These are phyloP conservation scores for Penicillium sp. DNA, from an alignment of 2,329 filamentous ascomycete species.

Conservation along the genomic window DNA sequence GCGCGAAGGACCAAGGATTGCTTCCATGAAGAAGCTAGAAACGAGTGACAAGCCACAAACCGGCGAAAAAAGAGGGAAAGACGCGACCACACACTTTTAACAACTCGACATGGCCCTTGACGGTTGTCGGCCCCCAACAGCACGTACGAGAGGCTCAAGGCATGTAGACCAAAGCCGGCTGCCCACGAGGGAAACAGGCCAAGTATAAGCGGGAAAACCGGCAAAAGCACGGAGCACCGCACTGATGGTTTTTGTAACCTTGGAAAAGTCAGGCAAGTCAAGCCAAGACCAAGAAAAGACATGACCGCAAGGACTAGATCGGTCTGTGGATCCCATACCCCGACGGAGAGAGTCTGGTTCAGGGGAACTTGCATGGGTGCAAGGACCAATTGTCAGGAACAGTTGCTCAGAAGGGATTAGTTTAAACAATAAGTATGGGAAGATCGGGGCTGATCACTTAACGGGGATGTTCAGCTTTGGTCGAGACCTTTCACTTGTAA, in stretches of 20 bases:
- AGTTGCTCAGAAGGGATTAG: background rate
- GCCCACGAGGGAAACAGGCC: background rate
- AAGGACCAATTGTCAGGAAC: slow-evolving; percentile 1
- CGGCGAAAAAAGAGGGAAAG: slow-evolving; percentile 8
- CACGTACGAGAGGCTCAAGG: background rate
- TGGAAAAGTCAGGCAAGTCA: background rate
- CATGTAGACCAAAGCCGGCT: background rate
- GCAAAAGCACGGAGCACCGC: slow-evolving; percentile 7
- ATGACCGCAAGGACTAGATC: slow-evolving; percentile 21
- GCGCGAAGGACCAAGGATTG: background rate
- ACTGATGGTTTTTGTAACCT: slow-evolving; percentile 6
- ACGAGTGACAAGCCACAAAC: slow-evolving; percentile 13
- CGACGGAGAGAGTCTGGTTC: slow-evolving; percentile 3
- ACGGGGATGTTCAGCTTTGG: background rate
- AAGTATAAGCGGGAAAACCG: slow-evolving; percentile 1
- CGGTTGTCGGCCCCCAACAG: background rate
- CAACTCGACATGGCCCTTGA: slow-evolving; percentile 9
- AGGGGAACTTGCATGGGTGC: slow-evolving; percentile 8
- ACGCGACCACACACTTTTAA: slow-evolving; percentile 6
- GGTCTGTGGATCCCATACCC: slow-evolving; percentile 20
- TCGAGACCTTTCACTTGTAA: background rate
- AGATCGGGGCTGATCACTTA: background rate
- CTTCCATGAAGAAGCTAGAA: slow-evolving; percentile 8
- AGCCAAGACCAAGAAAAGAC: slow-evolving; percentile 17
- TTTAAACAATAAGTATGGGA: background rate